Conservation (phyloP, 139 green algal genomes). For the Chlorella sorokiniana region DNA sequence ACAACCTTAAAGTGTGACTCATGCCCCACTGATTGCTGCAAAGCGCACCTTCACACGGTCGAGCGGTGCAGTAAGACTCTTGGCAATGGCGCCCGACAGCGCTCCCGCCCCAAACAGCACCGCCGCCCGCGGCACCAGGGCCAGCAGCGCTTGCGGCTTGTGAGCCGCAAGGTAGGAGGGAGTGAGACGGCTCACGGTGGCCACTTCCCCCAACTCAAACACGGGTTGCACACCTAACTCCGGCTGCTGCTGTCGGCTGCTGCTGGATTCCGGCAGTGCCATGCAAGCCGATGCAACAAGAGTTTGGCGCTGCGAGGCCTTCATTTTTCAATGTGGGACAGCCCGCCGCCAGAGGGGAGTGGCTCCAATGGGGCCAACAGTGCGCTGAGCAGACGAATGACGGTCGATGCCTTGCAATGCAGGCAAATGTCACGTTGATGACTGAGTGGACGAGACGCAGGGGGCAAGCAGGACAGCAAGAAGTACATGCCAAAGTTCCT, state of each 20-base stretch:
- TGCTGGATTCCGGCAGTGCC: background rate
- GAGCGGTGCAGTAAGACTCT: conserved; percentile 82
- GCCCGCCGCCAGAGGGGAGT: no score
- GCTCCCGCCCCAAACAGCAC: conserved; percentile 81
- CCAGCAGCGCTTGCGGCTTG: conserved; percentile 47
- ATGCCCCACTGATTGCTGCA: background rate
- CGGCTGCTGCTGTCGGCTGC: background rate
- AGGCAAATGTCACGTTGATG: no score
- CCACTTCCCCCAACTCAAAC: conserved; percentile 20
- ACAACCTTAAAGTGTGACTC: background rate
- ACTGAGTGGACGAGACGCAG: no score
- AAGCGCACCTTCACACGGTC: conserved; percentile 65
- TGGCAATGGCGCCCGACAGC: conserved; percentile 77
- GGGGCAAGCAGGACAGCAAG: no score
- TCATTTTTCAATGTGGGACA: no score
- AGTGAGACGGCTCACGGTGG: conserved; percentile 3
- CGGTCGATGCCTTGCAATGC: no score
- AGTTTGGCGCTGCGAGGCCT: background rate
- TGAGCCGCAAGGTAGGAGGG: conserved; percentile 3
- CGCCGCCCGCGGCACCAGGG: conserved; percentile 54
- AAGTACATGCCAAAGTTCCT: no score
- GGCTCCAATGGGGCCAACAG: no score
- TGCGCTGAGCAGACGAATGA: no score
- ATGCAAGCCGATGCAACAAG: background rate
- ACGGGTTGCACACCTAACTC: background rate